Percentiles rank a stretch among this genome's conserved stretches.
Conservation (phyloP, 2,329 filamentous ascomycete genomes). For the Talaromyces sp. region DNA sequence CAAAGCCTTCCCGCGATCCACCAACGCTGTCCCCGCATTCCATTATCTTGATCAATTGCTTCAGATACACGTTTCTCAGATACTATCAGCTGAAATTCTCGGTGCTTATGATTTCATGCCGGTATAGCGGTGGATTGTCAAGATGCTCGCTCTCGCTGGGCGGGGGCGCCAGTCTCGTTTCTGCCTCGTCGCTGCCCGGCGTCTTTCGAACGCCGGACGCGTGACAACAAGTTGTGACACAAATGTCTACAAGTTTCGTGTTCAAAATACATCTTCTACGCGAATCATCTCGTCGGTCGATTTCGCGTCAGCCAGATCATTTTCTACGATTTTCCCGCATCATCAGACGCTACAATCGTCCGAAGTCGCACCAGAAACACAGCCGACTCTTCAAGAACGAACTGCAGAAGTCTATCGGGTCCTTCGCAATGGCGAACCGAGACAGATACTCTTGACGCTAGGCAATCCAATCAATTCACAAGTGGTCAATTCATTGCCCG, state of each 20-base stretch:
- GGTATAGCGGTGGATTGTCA: background rate
- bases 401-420: conserved; percentile 26
- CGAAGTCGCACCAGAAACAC: background rate
- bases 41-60: background rate
- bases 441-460: conserved; percentile 39
- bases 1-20: conserved; percentile 5
- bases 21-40: conserved; percentile 6
- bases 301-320: background rate
- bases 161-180: background rate
- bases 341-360: background rate
- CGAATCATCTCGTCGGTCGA: background rate
- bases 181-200: background rate
- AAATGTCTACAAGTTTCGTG: background rate
- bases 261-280: background rate
- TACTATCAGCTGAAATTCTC: background rate
- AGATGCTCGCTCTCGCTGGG: background rate
- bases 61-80: background rate
- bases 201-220: background rate
- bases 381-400: background rate
- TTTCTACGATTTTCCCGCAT: background rate
- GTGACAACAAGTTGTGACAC: background rate
- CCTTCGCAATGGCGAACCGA: conserved; percentile 38
- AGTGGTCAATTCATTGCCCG: conserved; percentile 45
- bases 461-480: conserved; percentile 30
- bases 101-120: background rate